These are phyloP conservation scores for Talaromyces pinophilus DNA, from an alignment of 2,329 filamentous ascomycete species.

Conservation along the genomic window DNA sequence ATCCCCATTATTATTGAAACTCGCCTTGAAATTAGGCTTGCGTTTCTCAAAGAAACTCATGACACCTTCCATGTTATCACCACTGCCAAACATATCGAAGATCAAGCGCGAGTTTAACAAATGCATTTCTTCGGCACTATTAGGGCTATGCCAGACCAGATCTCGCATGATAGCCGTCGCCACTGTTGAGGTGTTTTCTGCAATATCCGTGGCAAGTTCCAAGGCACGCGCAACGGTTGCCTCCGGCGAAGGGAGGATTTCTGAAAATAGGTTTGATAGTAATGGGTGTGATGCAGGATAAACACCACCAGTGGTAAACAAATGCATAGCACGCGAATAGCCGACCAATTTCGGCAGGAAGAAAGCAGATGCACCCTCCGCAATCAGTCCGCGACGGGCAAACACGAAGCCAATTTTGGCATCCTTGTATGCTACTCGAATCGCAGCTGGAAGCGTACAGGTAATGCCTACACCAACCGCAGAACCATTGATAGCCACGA, in stretches of 20 bases:
- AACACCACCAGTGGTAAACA: conserved; percentile 63
- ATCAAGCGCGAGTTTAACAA: conserved; percentile 59
- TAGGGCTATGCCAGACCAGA: conserved; percentile 61
- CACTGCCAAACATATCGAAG: conserved; percentile 43
- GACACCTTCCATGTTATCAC: conserved; percentile 64
- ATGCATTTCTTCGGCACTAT: conserved; percentile 68
- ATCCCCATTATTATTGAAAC: conserved; percentile 20
- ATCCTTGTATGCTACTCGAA: conserved; percentile 56
- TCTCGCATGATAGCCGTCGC: conserved; percentile 69
- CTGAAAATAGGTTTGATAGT: conserved; percentile 65
- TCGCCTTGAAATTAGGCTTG: conserved; percentile 59
- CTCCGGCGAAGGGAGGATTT: conserved; percentile 60
- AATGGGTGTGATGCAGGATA: conserved; percentile 56
- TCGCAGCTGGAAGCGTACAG: conserved; percentile 59
- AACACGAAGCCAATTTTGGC: conserved; percentile 77
- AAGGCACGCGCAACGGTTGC: conserved; percentile 66
- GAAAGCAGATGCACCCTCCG: conserved; percentile 71
- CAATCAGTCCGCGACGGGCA: conserved; percentile 66
- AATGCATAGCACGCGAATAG: conserved; percentile 21
- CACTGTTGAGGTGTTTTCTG: conserved; percentile 64
- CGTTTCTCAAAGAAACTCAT: conserved; percentile 66
- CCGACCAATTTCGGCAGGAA: conserved; percentile 73
- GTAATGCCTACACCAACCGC: conserved; percentile 62
- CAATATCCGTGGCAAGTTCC: conserved; percentile 66
- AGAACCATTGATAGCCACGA: conserved; percentile 57